Evolutionary conservation across 1,284 basidiomycete species (phyloP).

Genomic region (Thecaphora thlaspeos): DNA sequence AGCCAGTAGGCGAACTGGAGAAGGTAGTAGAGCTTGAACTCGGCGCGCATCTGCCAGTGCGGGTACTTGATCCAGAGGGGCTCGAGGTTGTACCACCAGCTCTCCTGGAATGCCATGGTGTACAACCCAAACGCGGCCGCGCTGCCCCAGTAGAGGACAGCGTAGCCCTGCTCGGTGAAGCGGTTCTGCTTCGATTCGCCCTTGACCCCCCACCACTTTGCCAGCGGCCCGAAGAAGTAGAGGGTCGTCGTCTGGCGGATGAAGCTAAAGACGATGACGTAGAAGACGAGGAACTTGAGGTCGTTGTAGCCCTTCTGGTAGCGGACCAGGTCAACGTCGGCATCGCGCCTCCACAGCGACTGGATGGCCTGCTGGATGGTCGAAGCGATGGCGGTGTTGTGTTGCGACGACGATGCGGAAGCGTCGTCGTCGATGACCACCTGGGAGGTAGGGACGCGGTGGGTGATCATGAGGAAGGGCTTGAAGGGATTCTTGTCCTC

Average conservation of each 20-base stretch:
- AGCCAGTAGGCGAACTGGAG: slow-evolving; percentile 78
- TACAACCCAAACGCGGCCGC: slow-evolving; percentile 56
- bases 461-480: slow-evolving; percentile 73
- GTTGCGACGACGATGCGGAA: slow-evolving; percentile 29
- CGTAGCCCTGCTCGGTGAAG: slow-evolving; percentile 56
- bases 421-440: slow-evolving; percentile 59
- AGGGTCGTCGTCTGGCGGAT: slow-evolving; percentile 76
- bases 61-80: slow-evolving; percentile 56
- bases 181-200: slow-evolving; percentile 46
- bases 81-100: slow-evolving; percentile 73
- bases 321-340: slow-evolving; percentile 23
- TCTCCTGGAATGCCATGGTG: slow-evolving; percentile 82
- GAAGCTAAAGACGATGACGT: slow-evolving; percentile 89
- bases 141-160: slow-evolving; percentile 52
- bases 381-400: slow-evolving; percentile 7
- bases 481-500: slow-evolving; percentile 72
- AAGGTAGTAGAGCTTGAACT: slow-evolving; percentile 88
- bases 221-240: slow-evolving; percentile 72
- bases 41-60: slow-evolving; percentile 72
- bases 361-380: slow-evolving; percentile 8
- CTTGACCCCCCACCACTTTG: slow-evolving; percentile 58
- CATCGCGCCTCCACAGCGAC: slow-evolving; percentile 23
- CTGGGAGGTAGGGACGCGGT: slow-evolving; percentile 63
- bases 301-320: slow-evolving; percentile 62
- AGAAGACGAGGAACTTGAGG: slow-evolving; percentile 77